These are phyloP conservation scores for Setaria viridis DNA, from an alignment of 202 grass and related monocot species.

Conservation along the genomic window DNA sequence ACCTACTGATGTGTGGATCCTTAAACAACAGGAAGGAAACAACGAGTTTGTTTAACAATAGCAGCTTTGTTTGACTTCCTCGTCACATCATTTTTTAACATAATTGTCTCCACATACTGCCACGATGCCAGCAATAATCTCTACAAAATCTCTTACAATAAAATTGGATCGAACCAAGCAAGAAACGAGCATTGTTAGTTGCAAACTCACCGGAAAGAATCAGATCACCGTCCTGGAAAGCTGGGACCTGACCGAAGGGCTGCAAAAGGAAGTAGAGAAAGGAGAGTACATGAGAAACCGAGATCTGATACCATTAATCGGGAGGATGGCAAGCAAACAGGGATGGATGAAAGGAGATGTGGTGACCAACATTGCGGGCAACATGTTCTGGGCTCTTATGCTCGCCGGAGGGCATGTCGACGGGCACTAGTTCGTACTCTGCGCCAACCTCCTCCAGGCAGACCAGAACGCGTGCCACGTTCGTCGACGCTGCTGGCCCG, in stretches of 20 bases:
- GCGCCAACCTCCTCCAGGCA: slow-evolving; percentile 44
- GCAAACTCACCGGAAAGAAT: slow-evolving; percentile 51
- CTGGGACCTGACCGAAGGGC: slow-evolving; percentile 67
- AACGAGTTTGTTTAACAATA: neutral
- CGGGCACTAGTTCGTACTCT: slow-evolving; percentile 43
- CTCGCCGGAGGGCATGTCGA: slow-evolving; percentile 37
- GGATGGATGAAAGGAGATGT: neutral
- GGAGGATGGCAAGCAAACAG: neutral
- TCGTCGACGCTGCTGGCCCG: slow-evolving; percentile 6
- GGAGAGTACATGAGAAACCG: neutral
- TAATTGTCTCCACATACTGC: neutral
- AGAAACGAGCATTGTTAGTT: neutral
- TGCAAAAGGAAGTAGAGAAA: slow-evolving; percentile 5
- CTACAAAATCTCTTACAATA: neutral
- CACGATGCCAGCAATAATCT: neutral
- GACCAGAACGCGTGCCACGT: slow-evolving; percentile 43
- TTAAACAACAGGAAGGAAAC: neutral
- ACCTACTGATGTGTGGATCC: too few relatives aligned
- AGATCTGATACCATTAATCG: too few relatives aligned
- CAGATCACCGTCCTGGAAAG: slow-evolving; percentile 63
- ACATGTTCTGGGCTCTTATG: slow-evolving; percentile 44
- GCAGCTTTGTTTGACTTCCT: slow-evolving; percentile 2
- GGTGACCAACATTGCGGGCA: slow-evolving; percentile 33
- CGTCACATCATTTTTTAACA: neutral
- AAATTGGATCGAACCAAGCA: neutral